phyloP scores from a whole-genome alignment of 257 asterid genomes.

The Solanum virginianum region DNA sequence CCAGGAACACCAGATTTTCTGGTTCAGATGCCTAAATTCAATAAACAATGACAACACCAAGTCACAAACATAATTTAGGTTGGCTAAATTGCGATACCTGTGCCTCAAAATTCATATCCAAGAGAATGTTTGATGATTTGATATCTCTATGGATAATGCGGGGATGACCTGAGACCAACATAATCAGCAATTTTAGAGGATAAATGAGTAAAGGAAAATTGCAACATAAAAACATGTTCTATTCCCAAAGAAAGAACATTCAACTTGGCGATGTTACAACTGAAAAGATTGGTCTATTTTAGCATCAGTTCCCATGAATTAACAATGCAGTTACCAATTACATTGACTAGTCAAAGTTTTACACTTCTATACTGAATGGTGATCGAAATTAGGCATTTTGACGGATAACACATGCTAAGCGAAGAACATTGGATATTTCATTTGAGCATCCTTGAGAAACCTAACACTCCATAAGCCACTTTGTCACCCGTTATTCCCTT shows the following conservation, averaged over 20 bases:
- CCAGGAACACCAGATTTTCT: background rate
- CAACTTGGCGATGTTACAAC: background rate
- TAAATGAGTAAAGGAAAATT: background rate
- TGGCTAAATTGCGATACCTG: conserved; percentile 25
- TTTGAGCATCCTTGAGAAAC: background rate
- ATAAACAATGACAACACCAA: background rate
- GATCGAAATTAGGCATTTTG: background rate
- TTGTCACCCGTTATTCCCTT: background rate
- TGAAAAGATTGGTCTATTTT: background rate
- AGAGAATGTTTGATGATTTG: conserved; percentile 71
- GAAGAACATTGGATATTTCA: background rate
- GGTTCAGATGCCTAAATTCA: background rate
- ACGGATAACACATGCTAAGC: background rate
- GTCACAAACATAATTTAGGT: background rate
- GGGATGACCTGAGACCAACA: conserved; percentile 58
- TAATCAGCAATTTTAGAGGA: background rate
- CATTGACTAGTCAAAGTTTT: background rate
- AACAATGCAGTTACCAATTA: background rate
- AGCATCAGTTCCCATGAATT: background rate
- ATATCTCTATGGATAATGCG: conserved; percentile 90
- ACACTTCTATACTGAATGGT: background rate
- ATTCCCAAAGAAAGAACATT: background rate
- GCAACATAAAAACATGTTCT: background rate
- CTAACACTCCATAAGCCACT: background rate
- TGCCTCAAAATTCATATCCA: conserved; percentile 81